Conservation (phyloP, 148 eudicot genomes). For the Chenopodium formosanum region DNA sequence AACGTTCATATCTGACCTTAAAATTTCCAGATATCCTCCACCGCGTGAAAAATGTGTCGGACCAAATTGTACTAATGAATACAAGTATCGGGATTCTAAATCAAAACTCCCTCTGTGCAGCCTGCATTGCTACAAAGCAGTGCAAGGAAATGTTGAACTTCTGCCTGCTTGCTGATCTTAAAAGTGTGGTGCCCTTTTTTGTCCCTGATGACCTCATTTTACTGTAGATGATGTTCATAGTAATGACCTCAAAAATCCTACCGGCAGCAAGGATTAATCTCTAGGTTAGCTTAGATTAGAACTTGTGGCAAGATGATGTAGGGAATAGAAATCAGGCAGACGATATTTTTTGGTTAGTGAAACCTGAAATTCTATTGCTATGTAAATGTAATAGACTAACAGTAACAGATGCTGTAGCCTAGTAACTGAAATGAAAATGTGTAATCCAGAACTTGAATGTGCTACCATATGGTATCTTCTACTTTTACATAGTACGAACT, state of each 20-base stretch:
- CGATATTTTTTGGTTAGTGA: not conserved
- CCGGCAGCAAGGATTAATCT: not conserved
- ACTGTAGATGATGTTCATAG: slow-evolving; percentile 22
- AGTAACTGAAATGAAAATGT: not conserved
- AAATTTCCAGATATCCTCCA: slow-evolving; percentile 53
- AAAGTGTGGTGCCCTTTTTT: slow-evolving; percentile 1
- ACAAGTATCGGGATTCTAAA: slow-evolving; percentile 72
- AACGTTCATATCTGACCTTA: not conserved
- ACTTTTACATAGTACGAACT: no score
- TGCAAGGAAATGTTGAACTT: slow-evolving; percentile 33
- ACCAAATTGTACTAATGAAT: slow-evolving; percentile 60
- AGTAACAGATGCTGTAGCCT: not conserved
- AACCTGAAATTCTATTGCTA: not conserved
- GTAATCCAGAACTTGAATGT: not conserved
- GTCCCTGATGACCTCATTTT: slow-evolving; percentile 7
- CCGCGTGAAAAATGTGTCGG: slow-evolving; percentile 67
- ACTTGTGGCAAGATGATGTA: not conserved
- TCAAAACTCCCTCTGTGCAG: slow-evolving; percentile 67
- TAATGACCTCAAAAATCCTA: not conserved
- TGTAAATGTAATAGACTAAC: not conserved
- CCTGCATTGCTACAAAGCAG: slow-evolving; percentile 67
- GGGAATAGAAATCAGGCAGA: slow-evolving; percentile 6
- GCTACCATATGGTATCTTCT: not conserved
- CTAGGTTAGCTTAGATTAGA: slow-evolving; percentile 13
- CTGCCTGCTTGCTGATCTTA: slow-evolving; percentile 37